phyloP scores from a whole-genome alignment of 2,329 filamentous ascomycete genomes.

The Hyphodiscus sp. region DNA sequence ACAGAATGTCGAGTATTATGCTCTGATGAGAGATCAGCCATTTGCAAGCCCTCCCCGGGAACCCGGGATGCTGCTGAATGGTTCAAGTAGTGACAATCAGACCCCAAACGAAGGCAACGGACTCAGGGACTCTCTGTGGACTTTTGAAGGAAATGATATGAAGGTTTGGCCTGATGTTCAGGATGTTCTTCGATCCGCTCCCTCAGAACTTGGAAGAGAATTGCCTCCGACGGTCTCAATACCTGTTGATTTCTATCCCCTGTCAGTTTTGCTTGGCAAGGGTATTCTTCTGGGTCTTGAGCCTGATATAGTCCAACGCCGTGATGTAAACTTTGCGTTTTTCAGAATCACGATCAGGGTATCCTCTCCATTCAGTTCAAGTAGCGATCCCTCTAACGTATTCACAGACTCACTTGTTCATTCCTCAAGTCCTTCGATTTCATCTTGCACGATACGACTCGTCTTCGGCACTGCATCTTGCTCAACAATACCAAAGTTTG shows the following conservation, averaged over 20 bases:
- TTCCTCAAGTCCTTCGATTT: slow-evolving; percentile 79
- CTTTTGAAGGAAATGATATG: slow-evolving; percentile 82
- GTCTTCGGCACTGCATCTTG: slow-evolving; percentile 73
- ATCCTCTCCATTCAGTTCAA: slow-evolving; percentile 32
- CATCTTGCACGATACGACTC: slow-evolving; percentile 71
- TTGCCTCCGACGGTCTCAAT: slow-evolving; percentile 70
- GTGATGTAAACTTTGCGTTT: slow-evolving; percentile 85
- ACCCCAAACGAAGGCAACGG: slow-evolving; percentile 22
- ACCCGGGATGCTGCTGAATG: slow-evolving; percentile 2
- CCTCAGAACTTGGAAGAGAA: slow-evolving; percentile 59
- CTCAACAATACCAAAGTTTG: slow-evolving; percentile 77
- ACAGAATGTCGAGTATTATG: slow-evolving; percentile 93
- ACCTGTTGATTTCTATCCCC: slow-evolving; percentile 88
- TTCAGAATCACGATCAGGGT: slow-evolving; percentile 84
- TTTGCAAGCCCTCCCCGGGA: slow-evolving; percentile 15
- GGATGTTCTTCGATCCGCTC: slow-evolving; percentile 69
- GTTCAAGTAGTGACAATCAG: slow-evolving; percentile 12
- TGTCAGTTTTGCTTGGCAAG: slow-evolving; percentile 82
- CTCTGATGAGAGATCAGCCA: slow-evolving; percentile 81
- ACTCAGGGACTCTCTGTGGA: slow-evolving; percentile 84
- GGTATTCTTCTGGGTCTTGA: slow-evolving; percentile 88
- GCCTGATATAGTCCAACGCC: slow-evolving; percentile 84
- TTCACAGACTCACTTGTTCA: slow-evolving; percentile 79
- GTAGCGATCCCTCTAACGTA: slow-evolving; percentile 10
- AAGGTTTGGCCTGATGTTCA: slow-evolving; percentile 86